phyloP scores from a whole-genome alignment of 768 basidiomycete genomes.

The Crepidotus variabilis region DNA sequence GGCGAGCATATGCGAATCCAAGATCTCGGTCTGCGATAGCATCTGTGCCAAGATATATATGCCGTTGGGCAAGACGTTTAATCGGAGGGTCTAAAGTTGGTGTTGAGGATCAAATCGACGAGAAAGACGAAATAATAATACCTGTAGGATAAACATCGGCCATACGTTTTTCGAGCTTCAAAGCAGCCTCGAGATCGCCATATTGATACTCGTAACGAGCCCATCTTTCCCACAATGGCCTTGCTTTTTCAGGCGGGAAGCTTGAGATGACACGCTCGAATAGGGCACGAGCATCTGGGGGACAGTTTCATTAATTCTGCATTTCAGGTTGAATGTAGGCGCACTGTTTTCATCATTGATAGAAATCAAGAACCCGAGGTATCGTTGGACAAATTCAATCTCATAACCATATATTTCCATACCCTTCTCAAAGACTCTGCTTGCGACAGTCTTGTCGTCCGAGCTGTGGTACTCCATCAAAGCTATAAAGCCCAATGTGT shows the following conservation, averaged over 20 bases:
- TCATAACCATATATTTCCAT: slow-evolving; percentile 80
- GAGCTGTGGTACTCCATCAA: slow-evolving; percentile 94
- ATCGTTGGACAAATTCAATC: slow-evolving; percentile 81
- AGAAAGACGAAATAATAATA: slow-evolving; percentile 29
- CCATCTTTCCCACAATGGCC: slow-evolving; percentile 95
- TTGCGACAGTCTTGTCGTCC: slow-evolving; percentile 71
- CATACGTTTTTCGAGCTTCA: slow-evolving; percentile 88
- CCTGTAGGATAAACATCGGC: slow-evolving; percentile 85
- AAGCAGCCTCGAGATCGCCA: slow-evolving; percentile 84
- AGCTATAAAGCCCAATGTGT: slow-evolving; percentile 41
- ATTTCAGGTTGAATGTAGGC: slow-evolving; percentile 20
- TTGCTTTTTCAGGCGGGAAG: slow-evolving; percentile 74
- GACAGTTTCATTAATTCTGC: slow-evolving; percentile 8
- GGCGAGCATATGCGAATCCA: slow-evolving; percentile 63
- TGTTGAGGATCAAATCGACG: not conserved
- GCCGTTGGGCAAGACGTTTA: slow-evolving; percentile 86
- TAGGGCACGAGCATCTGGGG: slow-evolving; percentile 86
- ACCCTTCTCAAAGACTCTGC: slow-evolving; percentile 91
- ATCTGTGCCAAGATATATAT: slow-evolving; percentile 79
- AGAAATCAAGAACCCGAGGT: slow-evolving; percentile 89
- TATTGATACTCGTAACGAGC: slow-evolving; percentile 93
- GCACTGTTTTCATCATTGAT: slow-evolving; percentile 94
- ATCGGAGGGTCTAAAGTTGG: slow-evolving; percentile 73
- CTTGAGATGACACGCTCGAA: slow-evolving; percentile 86
- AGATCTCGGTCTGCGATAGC: slow-evolving; percentile 88